phyloP scores from a whole-genome alignment of 495 filamentous ascomycete genomes.

The Penicillium cosmopolitanum region DNA sequence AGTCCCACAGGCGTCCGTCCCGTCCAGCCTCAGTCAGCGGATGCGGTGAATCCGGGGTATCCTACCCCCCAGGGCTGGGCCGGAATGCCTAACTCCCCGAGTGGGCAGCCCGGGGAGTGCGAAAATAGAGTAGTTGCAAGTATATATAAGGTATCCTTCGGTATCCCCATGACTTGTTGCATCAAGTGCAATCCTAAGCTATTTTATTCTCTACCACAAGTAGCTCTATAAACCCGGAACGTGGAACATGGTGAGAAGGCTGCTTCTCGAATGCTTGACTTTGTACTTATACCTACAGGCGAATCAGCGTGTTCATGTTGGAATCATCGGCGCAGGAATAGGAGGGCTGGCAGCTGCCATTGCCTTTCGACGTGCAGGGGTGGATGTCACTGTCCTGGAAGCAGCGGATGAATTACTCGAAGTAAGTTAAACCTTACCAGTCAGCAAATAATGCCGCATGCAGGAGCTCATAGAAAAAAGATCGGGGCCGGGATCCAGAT shows the following conservation, averaged over 20 bases:
- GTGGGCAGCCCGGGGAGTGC: not conserved
- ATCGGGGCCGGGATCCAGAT: slow-evolving; percentile 65
- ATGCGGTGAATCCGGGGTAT: not conserved
- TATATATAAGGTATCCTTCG: not conserved
- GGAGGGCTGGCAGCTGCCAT: slow-evolving; percentile 68
- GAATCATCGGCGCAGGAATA: slow-evolving; percentile 68
- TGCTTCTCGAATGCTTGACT: slow-evolving; percentile 1
- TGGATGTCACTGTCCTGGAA: slow-evolving; percentile 48
- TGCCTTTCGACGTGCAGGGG: slow-evolving; percentile 57
- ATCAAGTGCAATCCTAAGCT: slow-evolving; percentile 2
- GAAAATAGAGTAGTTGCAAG: not conserved
- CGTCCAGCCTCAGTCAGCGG: not conserved
- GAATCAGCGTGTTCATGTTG: slow-evolving; percentile 38
- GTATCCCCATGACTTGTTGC: not conserved
- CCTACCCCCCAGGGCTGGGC: not conserved
- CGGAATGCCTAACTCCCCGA: slow-evolving; percentile 1
- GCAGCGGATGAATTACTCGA: slow-evolving; percentile 18
- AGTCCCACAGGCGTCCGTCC: not conserved
- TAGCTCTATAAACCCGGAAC: slow-evolving; percentile 1
- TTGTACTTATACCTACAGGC: slow-evolving; percentile 1
- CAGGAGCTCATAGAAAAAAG: slow-evolving; percentile 21
- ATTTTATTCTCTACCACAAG: slow-evolving; percentile 1
- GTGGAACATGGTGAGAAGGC: not conserved
- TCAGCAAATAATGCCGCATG: not conserved
- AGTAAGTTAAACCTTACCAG: slow-evolving; percentile 8